Evolutionary conservation across 345 rosid genomes (phyloP).

Genomic region (Eucalyptus leucophloia): DNA sequence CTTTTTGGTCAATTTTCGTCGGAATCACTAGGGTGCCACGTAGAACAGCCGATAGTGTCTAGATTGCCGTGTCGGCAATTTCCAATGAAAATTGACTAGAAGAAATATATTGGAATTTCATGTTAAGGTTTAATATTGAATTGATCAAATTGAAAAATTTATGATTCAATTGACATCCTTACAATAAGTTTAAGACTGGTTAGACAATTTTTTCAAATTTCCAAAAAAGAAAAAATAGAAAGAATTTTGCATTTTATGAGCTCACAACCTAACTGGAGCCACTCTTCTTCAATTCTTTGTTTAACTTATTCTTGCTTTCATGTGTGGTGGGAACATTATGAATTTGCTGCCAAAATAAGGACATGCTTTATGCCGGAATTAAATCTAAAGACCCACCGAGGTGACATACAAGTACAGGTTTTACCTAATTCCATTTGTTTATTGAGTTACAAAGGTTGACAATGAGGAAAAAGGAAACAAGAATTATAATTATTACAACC

Average conservation of each 20-base stretch:
- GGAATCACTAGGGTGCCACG: fast-evolving
- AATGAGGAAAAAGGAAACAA: not conserved
- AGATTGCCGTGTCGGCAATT: fast-evolving
- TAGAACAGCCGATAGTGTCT: fast-evolving
- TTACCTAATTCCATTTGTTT: not conserved
- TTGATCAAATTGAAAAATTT: not conserved
- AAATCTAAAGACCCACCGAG: not conserved
- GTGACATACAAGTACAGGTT: not conserved
- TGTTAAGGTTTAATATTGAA: not conserved
- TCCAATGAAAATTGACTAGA: not conserved
- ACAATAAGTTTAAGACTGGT: fast-evolving
- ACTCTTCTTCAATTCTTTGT: not conserved
- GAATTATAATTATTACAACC: not conserved
- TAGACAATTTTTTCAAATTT: not conserved
- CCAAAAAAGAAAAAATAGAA: not conserved
- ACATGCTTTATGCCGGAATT: not conserved
- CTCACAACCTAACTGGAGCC: not conserved
- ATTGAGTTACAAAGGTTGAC: not conserved
- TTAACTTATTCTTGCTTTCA: not conserved
- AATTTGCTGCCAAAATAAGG: not conserved
- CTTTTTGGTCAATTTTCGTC: fast-evolving
- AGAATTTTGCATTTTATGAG: not conserved
- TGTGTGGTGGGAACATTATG: not conserved
- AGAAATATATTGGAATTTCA: not conserved
- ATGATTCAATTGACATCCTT: not conserved